Evolutionary conservation across 2,329 filamentous ascomycete genomes (phyloP), one percentile per base, ranked within the genome.

Genomic region (Alternaria arbusti): DNA sequence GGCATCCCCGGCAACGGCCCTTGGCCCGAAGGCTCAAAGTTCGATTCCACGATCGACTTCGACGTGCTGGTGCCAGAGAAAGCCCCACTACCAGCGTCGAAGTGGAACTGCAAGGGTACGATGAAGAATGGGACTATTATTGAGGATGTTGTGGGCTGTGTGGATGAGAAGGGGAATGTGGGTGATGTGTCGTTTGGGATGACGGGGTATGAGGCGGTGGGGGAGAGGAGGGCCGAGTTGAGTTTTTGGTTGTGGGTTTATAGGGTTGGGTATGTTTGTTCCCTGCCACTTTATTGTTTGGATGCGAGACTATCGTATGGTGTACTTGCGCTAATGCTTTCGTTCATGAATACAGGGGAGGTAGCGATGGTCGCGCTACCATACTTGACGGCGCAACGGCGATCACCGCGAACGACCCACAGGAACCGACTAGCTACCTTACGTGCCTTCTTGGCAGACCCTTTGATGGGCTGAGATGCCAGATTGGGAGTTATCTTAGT

Each of bases 21-120:
- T 1, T 78, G 75, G 75, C 73, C 74, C 9, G 56, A 59, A 0
- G n/a, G 28, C 17, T 32, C 46, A 8, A 50, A 57, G 10, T 78
- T 73, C 67, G 54, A 70, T 43, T 69, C 64, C 7, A 72, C 70
- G 11, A 67, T 78, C 45, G 57, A 63, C 52, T 77, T 77, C 44
- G 66, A 64, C 20, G 32, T 76, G 13, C 9, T 66, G 17, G 28
- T 72, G 32, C 61, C 66, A 4, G 28, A 62, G 6, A 26, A 57
- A 12, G 20, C 49, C n/a, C 40, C 23, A 4, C 5, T 47, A 12
- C 11, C 6, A 11, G 12, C 30, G 6, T 10, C 8, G 9, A 51
- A 52, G 5, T 17, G 50, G 47, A 64, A 57, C 20, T 71, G 73
- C 59, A 51, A 58, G 25, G 57, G 44, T 12, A 52, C 25, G 4